Base-by-base conservation (phyloP, 2,329 filamentous ascomycete genomes). In the Botrytis galanthina region DNA sequence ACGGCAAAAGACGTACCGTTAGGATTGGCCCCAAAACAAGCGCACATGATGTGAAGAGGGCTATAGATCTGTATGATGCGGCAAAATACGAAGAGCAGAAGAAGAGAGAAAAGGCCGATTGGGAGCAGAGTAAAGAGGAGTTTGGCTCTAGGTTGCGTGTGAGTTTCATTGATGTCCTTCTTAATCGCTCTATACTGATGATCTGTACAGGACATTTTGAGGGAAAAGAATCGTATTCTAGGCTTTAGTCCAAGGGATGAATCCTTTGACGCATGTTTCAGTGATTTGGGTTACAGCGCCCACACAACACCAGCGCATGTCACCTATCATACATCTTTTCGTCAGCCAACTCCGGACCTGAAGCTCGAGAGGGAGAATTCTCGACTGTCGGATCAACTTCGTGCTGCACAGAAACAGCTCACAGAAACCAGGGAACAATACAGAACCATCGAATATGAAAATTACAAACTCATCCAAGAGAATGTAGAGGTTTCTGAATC, bases 241-340 rank as follows among this genome's bases (percentile, higher is more conserved):
- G 48, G 66, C 8, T 42, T 68, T 14, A 57, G 35, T 9, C 22
- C 66, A 14, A 39, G 48, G 10, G 66, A 68, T 42, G 16, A 54
- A 22, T 29, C 29, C n/a, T 68, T 68, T 68, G 48, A 42, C n/a
- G 20, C 66, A 20, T 68, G 48, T 18, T 68, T 68, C 18, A n/a
- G 39, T 32, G 26, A 32, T 7, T 29, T 37, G 8, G 26, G 5
- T 18, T 29, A 18, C 3, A 57, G 14, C 4, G 6, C 35, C 3
- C 66, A 42, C 10, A 57, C 12, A 35, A 6, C 26, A 1, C 48
- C 48, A 10, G 9, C 48, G 4, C 35, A 42, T 42, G 35, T 29
- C 6, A 4, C 12, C 48, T 32, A 57, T 2, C n/a, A 68, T 54
- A 57, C 64, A 14, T 42, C 26, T 1, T 57, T 54, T 42, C 48